Evolutionary conservation across 1,139 yeast genomes (phyloP).

Genomic region (Debaryomyces fabryi): DNA sequence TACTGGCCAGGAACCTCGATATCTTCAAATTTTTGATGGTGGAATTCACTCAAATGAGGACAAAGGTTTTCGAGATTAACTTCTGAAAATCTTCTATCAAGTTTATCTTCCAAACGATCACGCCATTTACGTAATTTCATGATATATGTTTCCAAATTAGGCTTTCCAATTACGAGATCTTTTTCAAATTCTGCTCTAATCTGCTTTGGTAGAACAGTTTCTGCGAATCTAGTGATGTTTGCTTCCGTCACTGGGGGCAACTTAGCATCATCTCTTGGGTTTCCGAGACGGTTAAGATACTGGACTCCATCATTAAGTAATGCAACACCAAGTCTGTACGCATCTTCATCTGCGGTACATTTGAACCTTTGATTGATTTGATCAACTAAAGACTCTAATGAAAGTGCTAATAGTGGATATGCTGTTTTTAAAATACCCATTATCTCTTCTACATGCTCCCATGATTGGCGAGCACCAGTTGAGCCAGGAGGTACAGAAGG

Average conservation of each 20-base stretch:
- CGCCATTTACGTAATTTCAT: conserved; percentile 88
- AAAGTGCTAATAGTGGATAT: conserved; percentile 88
- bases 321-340: conserved; percentile 90
- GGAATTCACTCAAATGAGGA: conserved; percentile 95
- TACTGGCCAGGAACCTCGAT: conserved; percentile 98
- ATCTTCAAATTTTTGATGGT: conserved; percentile 96
- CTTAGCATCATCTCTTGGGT: conserved; percentile 85
- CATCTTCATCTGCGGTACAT: conserved; percentile 94
- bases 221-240: conserved; percentile 87
- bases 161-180: conserved; percentile 86
- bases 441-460: conserved; percentile 95
- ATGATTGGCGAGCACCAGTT: conserved; percentile 62
- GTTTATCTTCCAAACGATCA: conserved; percentile 85
- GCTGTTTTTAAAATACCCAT: conserved; percentile 96
- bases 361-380: conserved; percentile 94
- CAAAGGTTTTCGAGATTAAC: conserved; percentile 87
- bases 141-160: conserved; percentile 86
- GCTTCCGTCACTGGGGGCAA: conserved; percentile 92
- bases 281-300: conserved; percentile 77
- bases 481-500: conserved; percentile 15
- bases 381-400: conserved; percentile 92
- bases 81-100: conserved; percentile 79
- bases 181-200: conserved; percentile 89
- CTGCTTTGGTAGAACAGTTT: conserved; percentile 87
- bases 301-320: conserved; percentile 92